Evolutionary conservation across 2,329 filamentous ascomycete species (phyloP).

Genomic region (Ampelomyces quisqualis): DNA sequence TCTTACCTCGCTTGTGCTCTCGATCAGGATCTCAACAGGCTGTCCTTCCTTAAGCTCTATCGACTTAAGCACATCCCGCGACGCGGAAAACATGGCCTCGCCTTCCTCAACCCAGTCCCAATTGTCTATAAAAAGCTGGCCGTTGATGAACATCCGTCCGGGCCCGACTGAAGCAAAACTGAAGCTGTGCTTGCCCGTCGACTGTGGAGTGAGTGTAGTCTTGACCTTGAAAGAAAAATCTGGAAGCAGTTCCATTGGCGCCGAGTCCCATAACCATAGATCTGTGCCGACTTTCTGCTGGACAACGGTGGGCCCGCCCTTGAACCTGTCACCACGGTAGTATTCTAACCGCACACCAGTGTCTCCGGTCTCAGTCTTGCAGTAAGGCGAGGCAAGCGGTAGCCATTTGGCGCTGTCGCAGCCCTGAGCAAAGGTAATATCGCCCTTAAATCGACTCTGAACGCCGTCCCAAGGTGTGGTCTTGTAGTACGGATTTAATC

Average conservation of each 20-base stretch:
- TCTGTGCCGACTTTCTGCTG: slow-evolving; percentile 65
- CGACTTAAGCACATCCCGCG: slow-evolving; percentile 63
- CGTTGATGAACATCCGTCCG: slow-evolving; percentile 62
- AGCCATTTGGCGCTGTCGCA: slow-evolving; percentile 67
- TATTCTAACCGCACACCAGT: slow-evolving; percentile 65
- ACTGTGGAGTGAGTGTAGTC: slow-evolving; percentile 59
- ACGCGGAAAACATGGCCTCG: slow-evolving; percentile 71
- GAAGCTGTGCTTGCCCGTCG: slow-evolving; percentile 63
- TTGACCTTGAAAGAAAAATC: slow-evolving; percentile 66
- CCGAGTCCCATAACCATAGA: slow-evolving; percentile 70
- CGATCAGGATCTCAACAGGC: slow-evolving; percentile 61
- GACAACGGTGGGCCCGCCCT: slow-evolving; percentile 57
- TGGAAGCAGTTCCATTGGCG: slow-evolving; percentile 61
- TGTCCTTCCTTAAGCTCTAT: slow-evolving; percentile 61
- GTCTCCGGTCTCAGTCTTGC: slow-evolving; percentile 57
- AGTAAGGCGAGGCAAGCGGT: slow-evolving; percentile 62
- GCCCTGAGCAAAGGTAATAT: slow-evolving; percentile 62
- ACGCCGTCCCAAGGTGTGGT: slow-evolving; percentile 66
- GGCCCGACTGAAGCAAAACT: slow-evolving; percentile 69
- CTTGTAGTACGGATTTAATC: slow-evolving; percentile 68
- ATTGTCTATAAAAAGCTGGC: slow-evolving; percentile 61
- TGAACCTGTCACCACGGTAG: slow-evolving; percentile 63
- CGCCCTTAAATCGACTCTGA: slow-evolving; percentile 54
- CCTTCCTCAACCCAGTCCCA: slow-evolving; percentile 71
- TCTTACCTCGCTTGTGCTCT: slow-evolving; percentile 67